These are phyloP conservation scores for Dictyostelium firmibasis DNA, from an alignment of 78 protist species.

Conservation along the genomic window DNA sequence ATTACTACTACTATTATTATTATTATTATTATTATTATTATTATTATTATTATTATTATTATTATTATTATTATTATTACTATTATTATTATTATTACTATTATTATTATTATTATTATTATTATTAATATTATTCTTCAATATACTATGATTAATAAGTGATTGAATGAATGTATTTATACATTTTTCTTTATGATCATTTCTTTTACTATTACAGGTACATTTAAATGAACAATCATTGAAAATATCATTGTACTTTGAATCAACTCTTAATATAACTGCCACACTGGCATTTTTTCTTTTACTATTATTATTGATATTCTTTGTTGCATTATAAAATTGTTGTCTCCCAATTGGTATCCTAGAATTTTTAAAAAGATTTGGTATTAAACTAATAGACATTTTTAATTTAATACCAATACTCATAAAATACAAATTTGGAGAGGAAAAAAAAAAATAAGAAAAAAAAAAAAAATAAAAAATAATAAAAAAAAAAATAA, in stretches of 20 bases:
- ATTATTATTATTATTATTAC: not conserved
- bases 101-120: not conserved
- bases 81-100: no score
- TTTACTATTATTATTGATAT: no score
- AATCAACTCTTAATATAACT: constrained; percentile 1
- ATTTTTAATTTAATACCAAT: no score
- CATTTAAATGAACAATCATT: not conserved
- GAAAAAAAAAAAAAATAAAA: no score
- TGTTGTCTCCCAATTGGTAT: constrained; percentile 5
- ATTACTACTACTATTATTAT: no score
- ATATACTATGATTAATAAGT: not conserved
- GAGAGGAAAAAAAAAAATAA: no score
- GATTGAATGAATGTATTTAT: constrained; percentile 16
- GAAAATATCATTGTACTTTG: not conserved
- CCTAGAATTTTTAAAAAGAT: not conserved
- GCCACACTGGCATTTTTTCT: constrained; percentile 11
- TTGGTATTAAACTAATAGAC: not conserved
- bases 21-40: not conserved
- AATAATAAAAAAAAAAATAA: not conserved
- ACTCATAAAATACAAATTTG: no score
- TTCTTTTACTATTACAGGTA: not conserved
- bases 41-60: not conserved
- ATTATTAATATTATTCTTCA: not conserved
- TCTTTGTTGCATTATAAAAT: not conserved
- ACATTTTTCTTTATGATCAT: constrained; percentile 15